phyloP scores from a whole-genome alignment of 345 rosid genomes.

The Geranium brycei region DNA sequence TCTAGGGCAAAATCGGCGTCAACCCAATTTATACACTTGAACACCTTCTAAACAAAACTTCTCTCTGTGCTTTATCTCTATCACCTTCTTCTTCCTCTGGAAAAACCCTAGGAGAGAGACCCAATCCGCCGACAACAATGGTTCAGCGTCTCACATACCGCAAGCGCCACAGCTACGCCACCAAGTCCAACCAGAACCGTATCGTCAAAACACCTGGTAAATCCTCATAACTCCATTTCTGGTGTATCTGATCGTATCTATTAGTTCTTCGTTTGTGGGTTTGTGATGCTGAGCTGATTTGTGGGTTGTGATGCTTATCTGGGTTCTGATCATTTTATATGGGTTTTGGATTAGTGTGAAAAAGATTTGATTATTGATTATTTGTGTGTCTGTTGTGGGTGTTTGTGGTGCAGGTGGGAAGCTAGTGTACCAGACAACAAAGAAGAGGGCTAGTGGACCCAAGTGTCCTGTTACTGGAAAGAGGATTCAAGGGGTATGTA shows the following conservation, averaged over 20 bases:
- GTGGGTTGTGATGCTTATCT: no score
- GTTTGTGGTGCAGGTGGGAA: slow-evolving; percentile 47
- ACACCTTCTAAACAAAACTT: background rate
- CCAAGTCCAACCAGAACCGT: slow-evolving; percentile 86
- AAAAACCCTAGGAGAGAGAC: slow-evolving; percentile 22
- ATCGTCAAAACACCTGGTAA: slow-evolving; percentile 86
- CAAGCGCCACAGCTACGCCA: slow-evolving; percentile 86
- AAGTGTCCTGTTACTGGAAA: slow-evolving; percentile 85
- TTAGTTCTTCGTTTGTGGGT: no score
- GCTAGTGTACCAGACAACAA: slow-evolving; percentile 75
- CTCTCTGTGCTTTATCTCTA: slow-evolving; percentile 2
- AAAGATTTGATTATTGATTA: background rate
- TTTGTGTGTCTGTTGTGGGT: background rate
- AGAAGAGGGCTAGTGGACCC: slow-evolving; percentile 81
- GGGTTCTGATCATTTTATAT: background rate
- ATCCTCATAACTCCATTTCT: no score
- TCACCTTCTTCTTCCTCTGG: background rate
- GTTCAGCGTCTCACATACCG: slow-evolving; percentile 91
- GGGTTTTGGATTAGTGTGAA: no score
- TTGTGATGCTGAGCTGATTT: no score
- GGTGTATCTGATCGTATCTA: background rate
- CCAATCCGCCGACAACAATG: slow-evolving; percentile 27
- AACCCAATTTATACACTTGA: background rate
- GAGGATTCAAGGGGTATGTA: slow-evolving; percentile 81
- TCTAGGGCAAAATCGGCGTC: slow-evolving; percentile 25